These are phyloP conservation scores for Pharus latifolius DNA, from an alignment of 176 grass and related monocot species.

Conservation along the genomic window DNA sequence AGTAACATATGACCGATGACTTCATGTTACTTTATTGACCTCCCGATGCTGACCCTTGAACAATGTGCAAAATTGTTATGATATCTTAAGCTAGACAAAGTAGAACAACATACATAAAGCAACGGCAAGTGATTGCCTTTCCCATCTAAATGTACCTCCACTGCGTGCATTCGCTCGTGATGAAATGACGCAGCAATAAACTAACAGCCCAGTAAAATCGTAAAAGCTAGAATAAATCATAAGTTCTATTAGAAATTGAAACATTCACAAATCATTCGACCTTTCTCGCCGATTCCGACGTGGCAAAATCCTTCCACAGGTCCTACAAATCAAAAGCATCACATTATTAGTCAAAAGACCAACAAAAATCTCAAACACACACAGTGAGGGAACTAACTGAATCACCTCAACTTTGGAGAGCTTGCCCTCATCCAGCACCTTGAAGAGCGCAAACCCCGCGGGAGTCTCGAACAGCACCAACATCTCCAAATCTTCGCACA, in stretches of 20 bases:
- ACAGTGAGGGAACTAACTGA: background rate
- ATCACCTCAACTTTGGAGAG: constrained; percentile 65
- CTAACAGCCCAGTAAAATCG: background rate
- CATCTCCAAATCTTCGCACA: constrained; percentile 26
- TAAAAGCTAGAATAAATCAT: background rate
- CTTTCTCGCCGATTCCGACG: constrained; percentile 64
- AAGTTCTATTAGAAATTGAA: background rate
- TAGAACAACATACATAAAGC: background rate
- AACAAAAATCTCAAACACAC: background rate
- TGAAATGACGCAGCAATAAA: background rate
- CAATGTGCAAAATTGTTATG: background rate
- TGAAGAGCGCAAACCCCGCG: constrained; percentile 87
- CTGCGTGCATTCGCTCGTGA: too few relatives aligned
- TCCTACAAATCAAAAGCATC: constrained; percentile 29
- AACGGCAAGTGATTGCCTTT: background rate
- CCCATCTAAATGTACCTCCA: background rate
- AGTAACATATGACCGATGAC: background rate
- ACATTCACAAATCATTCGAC: constrained; percentile 6
- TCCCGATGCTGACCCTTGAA: background rate
- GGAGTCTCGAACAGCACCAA: constrained; percentile 83
- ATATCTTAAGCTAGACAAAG: background rate
- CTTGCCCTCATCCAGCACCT: constrained; percentile 90
- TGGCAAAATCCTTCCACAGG: constrained; percentile 63
- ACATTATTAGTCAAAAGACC: background rate
- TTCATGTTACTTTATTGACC: background rate